A percentile compares a stretch with the other conserved stretches of the same genome.
Evolutionary conservation across 2,329 filamentous ascomycete genomes (phyloP).

Genomic region (Beauveria scarabaeidicola): DNA sequence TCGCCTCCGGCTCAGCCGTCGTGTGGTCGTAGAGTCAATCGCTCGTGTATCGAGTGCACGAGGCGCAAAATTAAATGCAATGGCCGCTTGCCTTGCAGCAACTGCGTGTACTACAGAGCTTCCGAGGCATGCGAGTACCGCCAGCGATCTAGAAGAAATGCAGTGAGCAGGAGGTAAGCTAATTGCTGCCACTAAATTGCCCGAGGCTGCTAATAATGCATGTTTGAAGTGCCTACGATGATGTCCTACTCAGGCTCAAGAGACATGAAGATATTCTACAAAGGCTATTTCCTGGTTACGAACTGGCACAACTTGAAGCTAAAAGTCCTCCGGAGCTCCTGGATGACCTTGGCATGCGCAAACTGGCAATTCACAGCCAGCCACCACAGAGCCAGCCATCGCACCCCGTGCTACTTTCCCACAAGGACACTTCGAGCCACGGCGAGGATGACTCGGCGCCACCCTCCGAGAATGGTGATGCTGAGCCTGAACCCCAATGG

Average conservation of each 20-base stretch:
- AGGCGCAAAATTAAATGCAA: conserved; percentile 31
- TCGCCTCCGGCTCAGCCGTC: conserved; percentile 3
- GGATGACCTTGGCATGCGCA: conserved; percentile 7
- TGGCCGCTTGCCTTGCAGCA: conserved; percentile 26
- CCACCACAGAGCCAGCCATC: background rate
- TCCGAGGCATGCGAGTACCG: conserved; percentile 21
- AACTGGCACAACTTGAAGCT: conserved; percentile 14
- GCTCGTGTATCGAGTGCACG: conserved; percentile 21
- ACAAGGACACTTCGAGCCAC: conserved; percentile 4
- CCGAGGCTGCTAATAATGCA: background rate
- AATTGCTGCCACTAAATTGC: background rate
- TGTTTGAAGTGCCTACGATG: conserved; percentile 18
- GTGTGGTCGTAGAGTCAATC: conserved; percentile 13
- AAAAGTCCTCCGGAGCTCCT: conserved; percentile 18
- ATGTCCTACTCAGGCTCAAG: conserved; percentile 18
- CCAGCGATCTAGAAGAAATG: conserved; percentile 22
- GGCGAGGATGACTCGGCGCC: conserved; percentile 17
- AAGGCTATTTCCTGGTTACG: conserved; percentile 16
- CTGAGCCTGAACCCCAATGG: conserved; percentile 21
- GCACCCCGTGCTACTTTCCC: background rate
- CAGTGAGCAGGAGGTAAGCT: conserved; percentile 21
- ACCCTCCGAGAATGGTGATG: conserved; percentile 21
- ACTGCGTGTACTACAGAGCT: conserved; percentile 29
- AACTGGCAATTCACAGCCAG: background rate
- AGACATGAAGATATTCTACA: conserved; percentile 18